Evolutionary conservation across 306 rosid genomes (phyloP).

Genomic region (Comarum palustre): DNA sequence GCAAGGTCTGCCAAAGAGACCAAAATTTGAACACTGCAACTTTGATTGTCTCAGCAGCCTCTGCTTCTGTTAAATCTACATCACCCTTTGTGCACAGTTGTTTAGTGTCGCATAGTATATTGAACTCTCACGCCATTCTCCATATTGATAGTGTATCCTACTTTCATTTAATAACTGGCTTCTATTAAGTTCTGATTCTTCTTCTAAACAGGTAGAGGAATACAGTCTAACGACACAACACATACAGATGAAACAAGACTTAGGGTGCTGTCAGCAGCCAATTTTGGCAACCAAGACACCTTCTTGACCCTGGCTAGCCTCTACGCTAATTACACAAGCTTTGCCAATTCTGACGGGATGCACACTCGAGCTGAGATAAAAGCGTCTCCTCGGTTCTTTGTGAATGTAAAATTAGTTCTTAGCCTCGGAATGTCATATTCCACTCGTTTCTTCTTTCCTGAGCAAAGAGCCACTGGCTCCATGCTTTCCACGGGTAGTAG

Average conservation of each 20-base stretch:
- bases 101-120: neutral
- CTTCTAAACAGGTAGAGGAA: constrained; percentile 68
- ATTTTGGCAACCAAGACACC: constrained; percentile 33
- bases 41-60: neutral
- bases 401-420: constrained; percentile 24
- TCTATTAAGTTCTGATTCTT: constrained; percentile 21
- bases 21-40: neutral
- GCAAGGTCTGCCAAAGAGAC: too few relatives aligned
- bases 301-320: constrained; percentile 43
- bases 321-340: constrained; percentile 34
- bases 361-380: constrained; percentile 24
- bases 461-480: constrained; percentile 35
- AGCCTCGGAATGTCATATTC: constrained; percentile 25
- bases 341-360: constrained; percentile 27
- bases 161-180: neutral
- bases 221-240: constrained; percentile 77
- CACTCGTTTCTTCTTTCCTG: constrained; percentile 6
- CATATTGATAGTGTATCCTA: neutral
- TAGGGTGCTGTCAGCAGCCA: constrained; percentile 42
- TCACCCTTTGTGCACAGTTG: neutral
- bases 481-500: constrained; percentile 59
- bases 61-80: neutral
- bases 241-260: constrained; percentile 62
- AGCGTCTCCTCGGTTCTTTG: constrained; percentile 30
- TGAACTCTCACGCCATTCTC: neutral